Base-by-base conservation (phyloP, 352 stramenopile species). In the Blastocystis sp. region DNA sequence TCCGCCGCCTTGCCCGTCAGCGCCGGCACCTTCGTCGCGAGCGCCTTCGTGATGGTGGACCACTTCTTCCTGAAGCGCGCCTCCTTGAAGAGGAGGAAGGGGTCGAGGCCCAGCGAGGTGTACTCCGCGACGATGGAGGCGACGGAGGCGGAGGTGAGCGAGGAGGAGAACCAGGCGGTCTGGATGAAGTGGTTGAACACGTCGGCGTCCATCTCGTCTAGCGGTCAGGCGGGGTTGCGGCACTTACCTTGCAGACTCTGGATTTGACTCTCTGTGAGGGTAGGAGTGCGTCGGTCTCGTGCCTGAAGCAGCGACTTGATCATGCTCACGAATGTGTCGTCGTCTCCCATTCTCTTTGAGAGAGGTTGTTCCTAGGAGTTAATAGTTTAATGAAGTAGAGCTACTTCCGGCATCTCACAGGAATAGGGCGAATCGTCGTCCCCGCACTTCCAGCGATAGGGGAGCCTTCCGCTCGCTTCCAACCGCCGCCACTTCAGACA, bases 401-500 rank as follows among this genome's bases (percentile, higher is more conserved):
- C 26, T 19, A 31, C 55, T 24, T 85, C 74, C 1, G 74, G 74
- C n/a, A 59, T 85, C 24, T 85, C 55, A 24, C 74, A 85, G 4
- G 45, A 50, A 4, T 51, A 55, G 13, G 24, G 21, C 39, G 33
- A n/a, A 4, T 35, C 50, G 26, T 55, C 60, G 26, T 85, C 74
- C 16, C 74, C 74, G 37, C 74, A 85, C 10, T n/a, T 67, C 74
- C 74, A 85, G 33, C 45, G 50, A 55, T 33, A 67, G 1, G 55
- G 74, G 26, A 19, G 9, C 26, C 37, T 60, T 2, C 39, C 39
- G 16, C 19, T 33, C 24, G 31, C 19, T 21, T 12, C 41, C n/a
- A 89, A 29, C 3, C 55, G 35, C 24, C 79, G 55, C 60, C 79
- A 89, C 60, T 89, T 89, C 24, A 89, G 41, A 89, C 79, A 89